Base-by-base conservation (phyloP, 2,329 filamentous ascomycete genomes). In the Lachnellula hyalina region DNA sequence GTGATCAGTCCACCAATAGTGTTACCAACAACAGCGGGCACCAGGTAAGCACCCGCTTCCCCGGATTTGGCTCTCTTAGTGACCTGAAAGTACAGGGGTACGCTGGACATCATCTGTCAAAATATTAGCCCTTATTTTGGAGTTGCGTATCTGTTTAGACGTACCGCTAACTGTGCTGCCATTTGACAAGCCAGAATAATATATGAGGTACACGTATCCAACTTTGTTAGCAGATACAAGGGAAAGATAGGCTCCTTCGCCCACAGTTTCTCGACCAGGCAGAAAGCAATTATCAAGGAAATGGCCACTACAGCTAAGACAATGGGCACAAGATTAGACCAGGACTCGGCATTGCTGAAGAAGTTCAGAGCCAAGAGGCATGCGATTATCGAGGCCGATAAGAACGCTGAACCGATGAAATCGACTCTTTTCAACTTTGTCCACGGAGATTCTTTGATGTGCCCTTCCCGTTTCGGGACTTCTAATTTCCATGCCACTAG, bases 41-140 rank as follows among this genome's bases (percentile, higher is more conserved):
- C 75, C 0, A 90, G 71, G 61, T 87, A 82, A 0, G 79, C 70
- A 0, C 78, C 78, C 0, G 85, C 82, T 1, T 74, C 70, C 0
- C 84, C 82, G 34, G 78, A 81, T 0, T 81, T 82, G 1, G 77
- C 77, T 0, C 74, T 71, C 2, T 77, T 71, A 0, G 84, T 84
- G 1, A 86, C 78, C 56, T 87, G 83, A 57, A 89, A 89, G 68
- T 89, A 89, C 0, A 89, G 68, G 0, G 86, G 86, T 0, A 88
- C 77, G 0, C 78, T 77, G 48, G 83, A 84, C 79, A 87, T 83
- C 61, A 83, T 72, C 69, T 75, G 56, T 0, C 11, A 19, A 25
- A 11, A 44, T 17, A 5, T 44, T 11, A 44, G 41, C 41, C 15
- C 15, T 34, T 7, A 3, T 12, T 25, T 8, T 14, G 40, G 45